Conservation (phyloP, 139 green algal species). For the Closterium sp. region DNA sequence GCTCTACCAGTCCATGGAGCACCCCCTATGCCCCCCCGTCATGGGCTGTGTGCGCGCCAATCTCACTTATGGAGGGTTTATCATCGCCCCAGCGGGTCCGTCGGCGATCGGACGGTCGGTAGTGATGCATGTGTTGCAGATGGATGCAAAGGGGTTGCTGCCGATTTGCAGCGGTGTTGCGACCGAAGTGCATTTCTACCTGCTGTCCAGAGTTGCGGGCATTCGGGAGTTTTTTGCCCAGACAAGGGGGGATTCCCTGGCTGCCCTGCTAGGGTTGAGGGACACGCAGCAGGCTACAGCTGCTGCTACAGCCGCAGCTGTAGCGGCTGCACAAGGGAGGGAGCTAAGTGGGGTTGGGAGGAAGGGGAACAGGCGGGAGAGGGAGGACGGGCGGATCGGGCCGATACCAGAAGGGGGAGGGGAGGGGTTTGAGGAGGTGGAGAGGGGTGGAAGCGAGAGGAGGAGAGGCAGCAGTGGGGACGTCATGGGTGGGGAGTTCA, state of each 20-base stretch:
- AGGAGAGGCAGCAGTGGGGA: background rate
- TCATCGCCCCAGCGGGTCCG: background rate
- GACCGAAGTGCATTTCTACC: background rate
- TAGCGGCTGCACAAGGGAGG: background rate
- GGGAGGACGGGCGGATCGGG: background rate
- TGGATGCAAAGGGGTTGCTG: background rate
- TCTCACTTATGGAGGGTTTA: slow-evolving; percentile 11
- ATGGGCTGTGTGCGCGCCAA: background rate
- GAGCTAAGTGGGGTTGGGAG: background rate
- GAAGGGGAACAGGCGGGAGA: background rate
- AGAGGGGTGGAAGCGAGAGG: too few relatives aligned
- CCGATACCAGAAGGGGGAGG: background rate
- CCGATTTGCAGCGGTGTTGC: background rate
- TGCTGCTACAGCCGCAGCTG: background rate
- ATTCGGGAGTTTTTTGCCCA: slow-evolving; percentile 26
- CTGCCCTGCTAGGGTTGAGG: background rate
- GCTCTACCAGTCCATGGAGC: slow-evolving; percentile 2
- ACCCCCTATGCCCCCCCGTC: background rate
- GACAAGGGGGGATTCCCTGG: background rate
- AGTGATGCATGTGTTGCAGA: slow-evolving; percentile 9
- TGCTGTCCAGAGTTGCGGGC: background rate
- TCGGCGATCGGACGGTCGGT: background rate
- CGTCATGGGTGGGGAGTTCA: background rate
- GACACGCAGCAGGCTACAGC: background rate
- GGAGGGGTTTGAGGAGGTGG: background rate